phyloP scores from a whole-genome alignment of 2,329 filamentous ascomycete species.

The Torrubiella hemipterigena region DNA sequence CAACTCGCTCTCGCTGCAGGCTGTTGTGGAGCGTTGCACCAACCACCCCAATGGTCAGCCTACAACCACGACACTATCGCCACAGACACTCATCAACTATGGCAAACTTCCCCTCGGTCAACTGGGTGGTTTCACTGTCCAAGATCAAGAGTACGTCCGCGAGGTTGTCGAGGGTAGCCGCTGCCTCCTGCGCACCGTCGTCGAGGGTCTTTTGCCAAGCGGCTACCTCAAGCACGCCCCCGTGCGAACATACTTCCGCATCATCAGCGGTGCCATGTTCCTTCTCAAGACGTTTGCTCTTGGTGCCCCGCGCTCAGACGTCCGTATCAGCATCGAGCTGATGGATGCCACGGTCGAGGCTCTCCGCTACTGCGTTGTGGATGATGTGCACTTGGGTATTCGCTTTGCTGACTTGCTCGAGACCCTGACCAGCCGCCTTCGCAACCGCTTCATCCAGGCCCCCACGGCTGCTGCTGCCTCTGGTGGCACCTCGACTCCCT shows the following conservation, averaged over 20 bases:
- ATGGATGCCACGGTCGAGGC: conserved; percentile 66
- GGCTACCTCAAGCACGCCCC: conserved; percentile 74
- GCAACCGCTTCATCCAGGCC: conserved; percentile 61
- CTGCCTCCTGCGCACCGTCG: conserved; percentile 64
- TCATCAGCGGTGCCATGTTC: conserved; percentile 78
- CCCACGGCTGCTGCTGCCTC: conserved; percentile 31
- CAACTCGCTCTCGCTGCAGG: conserved; percentile 87
- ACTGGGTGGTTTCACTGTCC: conserved; percentile 49
- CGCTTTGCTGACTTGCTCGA: conserved; percentile 76
- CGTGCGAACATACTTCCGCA: conserved; percentile 75
- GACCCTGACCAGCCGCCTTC: conserved; percentile 60
- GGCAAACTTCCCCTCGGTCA: conserved; percentile 52
- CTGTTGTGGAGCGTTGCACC: conserved; percentile 85
- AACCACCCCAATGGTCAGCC: conserved; percentile 39
- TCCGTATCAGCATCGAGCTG: conserved; percentile 61
- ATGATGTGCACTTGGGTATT: conserved; percentile 77
- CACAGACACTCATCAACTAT: conserved; percentile 53
- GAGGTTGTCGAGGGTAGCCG: conserved; percentile 70
- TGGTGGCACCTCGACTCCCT: background rate
- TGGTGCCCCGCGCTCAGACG: conserved; percentile 66
- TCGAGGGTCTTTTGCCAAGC: conserved; percentile 61
- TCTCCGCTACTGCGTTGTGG: conserved; percentile 66
- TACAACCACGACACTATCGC: conserved; percentile 37
- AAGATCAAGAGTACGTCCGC: conserved; percentile 61
- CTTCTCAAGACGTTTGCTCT: conserved; percentile 74